Evolutionary conservation across 2,329 filamentous ascomycete species (phyloP).

Genomic region (Capronia coronata): DNA sequence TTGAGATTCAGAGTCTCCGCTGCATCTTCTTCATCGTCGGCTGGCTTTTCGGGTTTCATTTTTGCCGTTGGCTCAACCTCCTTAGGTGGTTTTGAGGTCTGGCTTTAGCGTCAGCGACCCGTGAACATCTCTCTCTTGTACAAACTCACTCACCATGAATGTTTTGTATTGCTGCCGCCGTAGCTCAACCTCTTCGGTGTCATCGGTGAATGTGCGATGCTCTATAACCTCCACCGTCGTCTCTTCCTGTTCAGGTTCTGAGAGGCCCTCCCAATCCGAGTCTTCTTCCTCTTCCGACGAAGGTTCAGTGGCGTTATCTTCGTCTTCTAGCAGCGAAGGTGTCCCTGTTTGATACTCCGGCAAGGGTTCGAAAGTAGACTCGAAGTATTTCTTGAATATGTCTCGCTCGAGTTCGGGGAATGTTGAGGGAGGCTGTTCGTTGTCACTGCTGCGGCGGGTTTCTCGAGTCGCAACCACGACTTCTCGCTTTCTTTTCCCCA

Average conservation of each 20-base stretch:
- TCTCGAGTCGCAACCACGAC: slow-evolving; percentile 28
- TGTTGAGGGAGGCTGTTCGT: slow-evolving; percentile 10
- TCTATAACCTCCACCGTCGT: slow-evolving; percentile 44
- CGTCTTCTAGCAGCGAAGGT: slow-evolving; percentile 17
- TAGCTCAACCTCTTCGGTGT: slow-evolving; percentile 42
- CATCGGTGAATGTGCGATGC: slow-evolving; percentile 38
- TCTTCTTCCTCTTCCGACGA: slow-evolving; percentile 9
- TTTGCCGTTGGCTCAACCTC: slow-evolving; percentile 7
- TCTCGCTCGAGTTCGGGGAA: slow-evolving; percentile 57
- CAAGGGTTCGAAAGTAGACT: slow-evolving; percentile 76
- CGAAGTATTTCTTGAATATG: slow-evolving; percentile 77
- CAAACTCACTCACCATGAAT: slow-evolving; percentile 58
- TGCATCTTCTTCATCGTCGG: slow-evolving; percentile 38
- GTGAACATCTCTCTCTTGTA: too few relatives aligned
- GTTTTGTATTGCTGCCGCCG: slow-evolving; percentile 66
- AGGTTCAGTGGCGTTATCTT: slow-evolving; percentile 30
- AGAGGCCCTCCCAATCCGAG: slow-evolving; percentile 60
- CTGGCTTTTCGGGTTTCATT: slow-evolving; percentile 14
- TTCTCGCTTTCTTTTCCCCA: slow-evolving; percentile 47
- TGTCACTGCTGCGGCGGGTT: slow-evolving; percentile 20
- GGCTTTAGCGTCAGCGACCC: slow-evolving; percentile 2
- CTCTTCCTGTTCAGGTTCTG: slow-evolving; percentile 40
- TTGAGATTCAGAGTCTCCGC: slow-evolving; percentile 64
- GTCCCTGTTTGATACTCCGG: slow-evolving; percentile 28
- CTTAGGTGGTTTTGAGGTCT: slow-evolving; percentile 22